phyloP scores from a whole-genome alignment of 228 moss, liverwort and hornwort species.

The Sphagnum fallax region DNA sequence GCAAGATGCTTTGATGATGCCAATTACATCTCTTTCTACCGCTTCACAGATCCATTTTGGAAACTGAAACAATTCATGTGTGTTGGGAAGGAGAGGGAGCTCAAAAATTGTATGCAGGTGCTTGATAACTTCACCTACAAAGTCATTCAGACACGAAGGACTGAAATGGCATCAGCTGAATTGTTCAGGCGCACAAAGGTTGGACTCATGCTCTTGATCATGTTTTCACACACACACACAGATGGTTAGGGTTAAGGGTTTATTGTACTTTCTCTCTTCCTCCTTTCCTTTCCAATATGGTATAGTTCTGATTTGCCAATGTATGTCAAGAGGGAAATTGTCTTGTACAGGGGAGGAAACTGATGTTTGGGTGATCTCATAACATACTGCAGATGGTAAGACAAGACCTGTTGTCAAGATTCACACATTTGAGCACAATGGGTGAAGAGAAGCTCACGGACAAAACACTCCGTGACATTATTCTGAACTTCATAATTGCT shows the following conservation, averaged over 20 bases:
- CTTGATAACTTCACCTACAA: slow-evolving; percentile 38
- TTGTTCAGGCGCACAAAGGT: background rate
- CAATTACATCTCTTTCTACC: slow-evolving; percentile 33
- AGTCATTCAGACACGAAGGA: slow-evolving; percentile 23
- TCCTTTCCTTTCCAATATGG: background rate
- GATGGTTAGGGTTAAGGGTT: background rate
- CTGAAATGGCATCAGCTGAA: slow-evolving; percentile 15
- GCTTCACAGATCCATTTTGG: slow-evolving; percentile 42
- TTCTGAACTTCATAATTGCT: slow-evolving; percentile 51
- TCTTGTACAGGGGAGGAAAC: background rate
- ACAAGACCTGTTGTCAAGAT: slow-evolving; percentile 41
- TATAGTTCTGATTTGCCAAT: background rate
- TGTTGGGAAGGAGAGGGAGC: slow-evolving; percentile 28
- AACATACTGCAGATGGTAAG: slow-evolving; percentile 7
- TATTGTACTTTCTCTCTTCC: background rate
- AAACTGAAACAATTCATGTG: slow-evolving; percentile 29
- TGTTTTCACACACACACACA: background rate
- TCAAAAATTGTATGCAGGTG: slow-evolving; percentile 33
- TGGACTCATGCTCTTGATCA: background rate
- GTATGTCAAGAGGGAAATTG: background rate
- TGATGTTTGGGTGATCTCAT: background rate
- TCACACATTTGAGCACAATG: slow-evolving; percentile 12
- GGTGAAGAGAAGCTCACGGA: slow-evolving; percentile 11
- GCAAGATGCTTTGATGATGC: slow-evolving; percentile 36
- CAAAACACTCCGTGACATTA: slow-evolving; percentile 30